These are phyloP conservation scores for Alternaria consortialis DNA, from an alignment of 2,329 filamentous ascomycete genomes.

Conservation along the genomic window DNA sequence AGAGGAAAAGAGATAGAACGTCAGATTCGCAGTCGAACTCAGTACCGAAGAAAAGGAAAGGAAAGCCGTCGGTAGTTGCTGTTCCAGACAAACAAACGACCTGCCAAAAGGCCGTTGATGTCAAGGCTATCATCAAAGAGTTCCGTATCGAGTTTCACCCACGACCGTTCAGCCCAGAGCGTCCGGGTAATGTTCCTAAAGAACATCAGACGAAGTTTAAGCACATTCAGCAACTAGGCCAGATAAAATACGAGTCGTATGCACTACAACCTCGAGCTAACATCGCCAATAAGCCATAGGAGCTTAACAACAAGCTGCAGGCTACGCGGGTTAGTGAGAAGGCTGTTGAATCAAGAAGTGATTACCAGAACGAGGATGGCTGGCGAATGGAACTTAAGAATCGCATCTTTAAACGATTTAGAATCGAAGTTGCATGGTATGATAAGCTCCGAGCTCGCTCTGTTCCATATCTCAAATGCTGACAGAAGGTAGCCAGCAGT, in stretches of 20 bases:
- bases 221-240: slow-evolving; percentile 21
- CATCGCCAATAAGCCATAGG: slow-evolving; percentile 18
- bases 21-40: not conserved
- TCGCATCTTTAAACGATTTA: slow-evolving; percentile 27
- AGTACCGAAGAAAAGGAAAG: not conserved
- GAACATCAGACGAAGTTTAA: slow-evolving; percentile 21
- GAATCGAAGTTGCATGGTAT: slow-evolving; percentile 30
- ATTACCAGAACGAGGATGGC: slow-evolving; percentile 18
- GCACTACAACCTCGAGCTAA: slow-evolving; percentile 10
- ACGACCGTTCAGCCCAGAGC: not conserved
- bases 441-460: slow-evolving; percentile 16
- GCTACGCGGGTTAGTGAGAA: slow-evolving; percentile 10
- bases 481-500: not conserved
- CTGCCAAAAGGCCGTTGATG: not conserved
- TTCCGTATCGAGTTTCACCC: slow-evolving; percentile 6
- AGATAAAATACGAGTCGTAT: slow-evolving; percentile 15
- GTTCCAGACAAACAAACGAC: not conserved
- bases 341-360: not conserved
- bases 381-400: slow-evolving; percentile 23
- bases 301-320: slow-evolving; percentile 18
- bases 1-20: slow-evolving; percentile 3
- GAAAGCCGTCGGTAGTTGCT: not conserved
- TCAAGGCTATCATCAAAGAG: not conserved
- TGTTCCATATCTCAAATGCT: not conserved
- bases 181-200: slow-evolving; percentile 14